Base-by-base conservation (phyloP, 2,329 filamentous ascomycete species). In the Aspergillus felis region DNA sequence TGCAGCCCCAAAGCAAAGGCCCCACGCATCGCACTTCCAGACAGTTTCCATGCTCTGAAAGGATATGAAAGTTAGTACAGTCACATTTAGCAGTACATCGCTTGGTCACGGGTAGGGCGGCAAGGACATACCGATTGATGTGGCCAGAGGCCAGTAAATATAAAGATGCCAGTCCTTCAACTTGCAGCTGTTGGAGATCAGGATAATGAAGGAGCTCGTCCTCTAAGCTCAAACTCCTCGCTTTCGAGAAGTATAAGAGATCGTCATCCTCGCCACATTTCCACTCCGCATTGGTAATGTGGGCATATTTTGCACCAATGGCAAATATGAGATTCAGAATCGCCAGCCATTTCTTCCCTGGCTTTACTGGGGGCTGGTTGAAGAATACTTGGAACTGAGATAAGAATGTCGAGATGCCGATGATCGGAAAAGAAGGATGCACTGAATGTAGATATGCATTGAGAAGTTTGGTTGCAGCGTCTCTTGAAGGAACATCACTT, bases 271-370 rank as follows among this genome's bases (percentile, higher is more conserved):
- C 69, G 28, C 72, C 71, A 22, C 69, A 68, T 51, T 66, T 66
- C 71, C 70, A 76, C 8, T 73, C 68, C 9, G 70, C 68, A 50
- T 74, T 64, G 22, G 71, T 70, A 27, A 77, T 63, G 25, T 76
- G 70, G 9, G 68, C 68, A 60, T 78, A 75, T 57, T 71, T 72
- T 14, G 76, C 71, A 17, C 70, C 73, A 57, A 78, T 74, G 12
- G 77, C 77, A 58, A 79, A 78, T 5, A 79, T 74, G 29, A 79
- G 57, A 57, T 79, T 78, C 32, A 79, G 63, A 29, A 78, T 78
- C 14, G 77, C 74, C 17, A 78, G 69, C 74, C 74, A 77, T 53
- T 73, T 74, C 50, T 68, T 73, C 5, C 74, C 74, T 5, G 74
- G 73, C 12, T 66, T 71, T 22, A 76, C 54, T 17, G 66, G 64